These are phyloP conservation scores for Hirsutella rhossiliensis DNA, from an alignment of 2,329 filamentous ascomycete genomes.

Conservation along the genomic window DNA sequence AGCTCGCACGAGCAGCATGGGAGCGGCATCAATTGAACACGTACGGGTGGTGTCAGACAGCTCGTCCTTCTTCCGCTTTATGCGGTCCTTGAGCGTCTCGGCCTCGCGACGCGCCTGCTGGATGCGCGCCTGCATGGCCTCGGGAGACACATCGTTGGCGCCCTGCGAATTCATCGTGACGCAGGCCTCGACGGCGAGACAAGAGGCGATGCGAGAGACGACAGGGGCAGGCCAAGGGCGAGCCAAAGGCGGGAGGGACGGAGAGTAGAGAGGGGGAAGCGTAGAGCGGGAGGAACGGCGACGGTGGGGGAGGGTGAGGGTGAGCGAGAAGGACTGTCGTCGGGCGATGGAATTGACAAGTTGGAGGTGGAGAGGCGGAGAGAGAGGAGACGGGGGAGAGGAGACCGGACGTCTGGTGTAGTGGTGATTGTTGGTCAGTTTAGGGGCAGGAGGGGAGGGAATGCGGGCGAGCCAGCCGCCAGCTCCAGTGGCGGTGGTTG, in stretches of 20 bases:
- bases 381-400: constrained; percentile 11
- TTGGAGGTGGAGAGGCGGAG: constrained; percentile 20
- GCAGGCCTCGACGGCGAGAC: constrained; percentile 3
- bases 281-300: constrained; percentile 4
- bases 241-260: constrained; percentile 5
- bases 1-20: neutral
- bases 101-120: constrained; percentile 91
- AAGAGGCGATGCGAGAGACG: constrained; percentile 2
- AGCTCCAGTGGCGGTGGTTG: constrained; percentile 3
- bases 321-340: constrained; percentile 8
- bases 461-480: constrained; percentile 3
- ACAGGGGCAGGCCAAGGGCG: constrained; percentile 1
- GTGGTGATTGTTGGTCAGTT: constrained; percentile 7
- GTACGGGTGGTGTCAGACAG: constrained; percentile 94
- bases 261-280: constrained; percentile 1
- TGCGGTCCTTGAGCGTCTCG: constrained; percentile 93
- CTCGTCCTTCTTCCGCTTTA: constrained; percentile 99
- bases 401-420: constrained; percentile 4
- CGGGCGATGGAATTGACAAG: constrained; percentile 14
- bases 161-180: constrained; percentile 43
- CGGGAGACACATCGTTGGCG: constrained; percentile 52
- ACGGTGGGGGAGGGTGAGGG: constrained; percentile 5
- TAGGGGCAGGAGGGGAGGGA: constrained; percentile 3
- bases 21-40: constrained; percentile 24
- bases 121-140: constrained; percentile 86